Evolutionary conservation across 768 basidiomycete genomes (phyloP), one percentile per base, ranked within the genome.

Genomic region (Xerocomellus intermedius): DNA sequence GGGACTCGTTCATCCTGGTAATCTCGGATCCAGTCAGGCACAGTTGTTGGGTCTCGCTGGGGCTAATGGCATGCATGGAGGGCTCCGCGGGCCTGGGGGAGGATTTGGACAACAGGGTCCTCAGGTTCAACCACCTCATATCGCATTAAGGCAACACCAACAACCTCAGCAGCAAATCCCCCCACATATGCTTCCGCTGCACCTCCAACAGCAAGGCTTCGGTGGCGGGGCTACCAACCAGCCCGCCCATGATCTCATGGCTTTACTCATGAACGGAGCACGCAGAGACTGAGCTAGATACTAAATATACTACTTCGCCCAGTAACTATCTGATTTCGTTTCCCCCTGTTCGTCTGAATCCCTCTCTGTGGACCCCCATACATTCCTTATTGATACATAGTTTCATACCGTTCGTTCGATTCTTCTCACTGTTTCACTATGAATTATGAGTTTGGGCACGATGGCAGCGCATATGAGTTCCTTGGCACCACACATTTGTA

Each of bases 171-270:
- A 81, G 49, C 84, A 84, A 57, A 68, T 85, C 22, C 83, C 79
- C 46, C 82, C 83, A 13, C 78, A 76, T 43, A 69, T 78, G 58
- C 62, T 79, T 42, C 78, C 79, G 14, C 80, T 81, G 49, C 84
- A 87, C 58, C 74, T 85, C 49, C 87, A 83, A 61, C 87, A 83
- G 61, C 85, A 83, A 72, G 77, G 77, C 28, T 66, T 69, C 22
- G 75, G 77, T 47, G 72, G 75, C 19, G 73, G 73, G 17, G 70
- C 75, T 21, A 80, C 74, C 65, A 82, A 75, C 56, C 84, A 83
- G 63, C 80, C 82, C 33, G 74, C 83, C 42, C 85, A 87, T 57
- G 90, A 93, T 67, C 73, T 93, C 61, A 91, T 93, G 85, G 84
- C 90, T 42, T 78, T 93, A 55, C 80, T 93, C 58, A 85, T 93